These are phyloP conservation scores for Penicillium cinerascens DNA, from an alignment of 495 filamentous ascomycete genomes.

Conservation along the genomic window DNA sequence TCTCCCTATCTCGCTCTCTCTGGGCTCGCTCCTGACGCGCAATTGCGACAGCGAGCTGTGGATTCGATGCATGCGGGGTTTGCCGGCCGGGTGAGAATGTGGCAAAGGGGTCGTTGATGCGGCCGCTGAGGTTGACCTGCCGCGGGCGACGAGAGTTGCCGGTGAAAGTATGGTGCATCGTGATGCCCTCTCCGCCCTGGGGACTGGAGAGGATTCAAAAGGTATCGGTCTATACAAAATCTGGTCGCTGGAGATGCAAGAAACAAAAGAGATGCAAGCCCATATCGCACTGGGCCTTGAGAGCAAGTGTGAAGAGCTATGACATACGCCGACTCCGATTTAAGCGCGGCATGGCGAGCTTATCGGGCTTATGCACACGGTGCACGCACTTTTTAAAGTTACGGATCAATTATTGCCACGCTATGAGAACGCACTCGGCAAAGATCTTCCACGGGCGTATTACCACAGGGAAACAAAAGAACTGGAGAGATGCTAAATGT, in stretches of 20 bases:
- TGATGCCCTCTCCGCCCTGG: constrained; percentile 14
- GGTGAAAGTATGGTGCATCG: constrained; percentile 89
- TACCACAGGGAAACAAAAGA: neutral
- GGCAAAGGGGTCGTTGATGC: constrained; percentile 72
- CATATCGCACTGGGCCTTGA: constrained; percentile 23
- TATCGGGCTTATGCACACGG: constrained; percentile 22
- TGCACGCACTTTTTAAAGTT: constrained; percentile 7
- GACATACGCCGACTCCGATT: constrained; percentile 27
- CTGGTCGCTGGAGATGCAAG: constrained; percentile 13
- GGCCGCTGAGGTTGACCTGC: constrained; percentile 91
- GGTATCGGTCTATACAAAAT: constrained; percentile 3
- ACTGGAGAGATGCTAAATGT: neutral
- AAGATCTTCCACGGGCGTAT: neutral
- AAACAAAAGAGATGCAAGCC: constrained; percentile 17
- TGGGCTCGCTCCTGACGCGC: constrained; percentile 79
- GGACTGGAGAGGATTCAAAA: neutral
- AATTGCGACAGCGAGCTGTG: constrained; percentile 73
- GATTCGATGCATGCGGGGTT: constrained; percentile 49
- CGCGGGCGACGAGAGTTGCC: constrained; percentile 80
- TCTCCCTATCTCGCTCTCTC: constrained; percentile 78
- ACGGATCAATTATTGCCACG: neutral
- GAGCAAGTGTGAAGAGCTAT: constrained; percentile 25
- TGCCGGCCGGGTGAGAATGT: constrained; percentile 40
- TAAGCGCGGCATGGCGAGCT: constrained; percentile 15
- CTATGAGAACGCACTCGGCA: constrained; percentile 7